Conservation (phyloP, 371 early-diverging fungal genomes). For the Lichtheimia corymbifera region DNA sequence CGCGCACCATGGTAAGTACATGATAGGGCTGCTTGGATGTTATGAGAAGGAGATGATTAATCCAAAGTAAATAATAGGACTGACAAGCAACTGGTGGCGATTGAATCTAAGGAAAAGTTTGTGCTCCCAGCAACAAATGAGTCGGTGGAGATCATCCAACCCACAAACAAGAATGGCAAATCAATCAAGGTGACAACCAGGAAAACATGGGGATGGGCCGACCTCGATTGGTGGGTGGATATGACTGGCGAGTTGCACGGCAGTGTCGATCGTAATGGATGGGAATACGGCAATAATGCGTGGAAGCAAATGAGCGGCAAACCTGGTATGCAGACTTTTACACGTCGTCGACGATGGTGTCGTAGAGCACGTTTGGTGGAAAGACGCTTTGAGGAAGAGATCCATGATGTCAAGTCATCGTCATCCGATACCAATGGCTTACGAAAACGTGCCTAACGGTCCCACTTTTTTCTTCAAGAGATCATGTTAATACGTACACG, state of each 20-base stretch:
- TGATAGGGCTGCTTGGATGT: background rate
- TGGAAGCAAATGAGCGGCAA: slow-evolving; percentile 41
- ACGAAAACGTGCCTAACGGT: slow-evolving; percentile 3
- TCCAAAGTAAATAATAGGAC: slow-evolving; percentile 27
- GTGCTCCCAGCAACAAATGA: slow-evolving; percentile 30
- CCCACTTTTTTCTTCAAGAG: background rate
- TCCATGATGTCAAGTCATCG: background rate
- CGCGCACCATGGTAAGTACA: slow-evolving; percentile 29
- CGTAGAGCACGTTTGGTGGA: slow-evolving; percentile 42
- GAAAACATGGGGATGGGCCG: slow-evolving; percentile 47
- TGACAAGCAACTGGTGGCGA: slow-evolving; percentile 34
- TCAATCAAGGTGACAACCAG: slow-evolving; percentile 18
- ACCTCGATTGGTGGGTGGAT: slow-evolving; percentile 55
- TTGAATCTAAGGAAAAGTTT: slow-evolving; percentile 37
- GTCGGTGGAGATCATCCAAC: slow-evolving; percentile 6
- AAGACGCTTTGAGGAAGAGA: slow-evolving; percentile 18
- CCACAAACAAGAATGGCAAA: slow-evolving; percentile 8
- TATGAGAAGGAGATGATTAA: background rate
- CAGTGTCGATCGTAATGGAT: slow-evolving; percentile 45
- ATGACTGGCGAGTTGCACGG: slow-evolving; percentile 44
- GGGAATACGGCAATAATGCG: slow-evolving; percentile 53
- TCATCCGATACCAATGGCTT: background rate
- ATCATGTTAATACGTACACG: background rate
- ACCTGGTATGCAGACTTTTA: slow-evolving; percentile 46
- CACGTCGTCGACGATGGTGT: slow-evolving; percentile 47